These are phyloP conservation scores for Aspergillus brasiliensis DNA, from an alignment of 2,329 filamentous ascomycete genomes.

Conservation along the genomic window DNA sequence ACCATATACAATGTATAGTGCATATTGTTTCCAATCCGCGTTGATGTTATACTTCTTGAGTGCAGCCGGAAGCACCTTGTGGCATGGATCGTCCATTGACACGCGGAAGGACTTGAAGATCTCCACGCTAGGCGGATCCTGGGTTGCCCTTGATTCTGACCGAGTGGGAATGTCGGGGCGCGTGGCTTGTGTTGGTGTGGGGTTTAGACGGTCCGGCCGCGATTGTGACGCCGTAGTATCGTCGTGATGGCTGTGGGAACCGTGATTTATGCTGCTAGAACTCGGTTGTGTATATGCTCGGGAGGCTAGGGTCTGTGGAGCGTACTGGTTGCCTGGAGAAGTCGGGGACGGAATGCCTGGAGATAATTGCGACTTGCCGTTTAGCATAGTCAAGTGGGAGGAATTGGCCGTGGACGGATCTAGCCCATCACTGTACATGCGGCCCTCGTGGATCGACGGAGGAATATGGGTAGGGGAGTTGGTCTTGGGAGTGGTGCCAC, in stretches of 20 bases:
- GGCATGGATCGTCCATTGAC: slow-evolving; percentile 95
- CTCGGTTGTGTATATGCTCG: slow-evolving; percentile 45
- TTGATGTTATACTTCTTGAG: slow-evolving; percentile 99
- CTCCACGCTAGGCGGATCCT: slow-evolving; percentile 64
- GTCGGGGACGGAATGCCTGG: slow-evolving; percentile 52
- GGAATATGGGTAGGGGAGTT: slow-evolving; percentile 73
- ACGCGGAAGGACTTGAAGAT: slow-evolving; percentile 99
- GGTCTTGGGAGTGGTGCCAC: slow-evolving; percentile 73
- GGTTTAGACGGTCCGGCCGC: slow-evolving; percentile 36
- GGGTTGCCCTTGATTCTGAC: slow-evolving; percentile 32
- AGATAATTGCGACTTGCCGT: slow-evolving; percentile 59
- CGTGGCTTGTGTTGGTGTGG: slow-evolving; percentile 32
- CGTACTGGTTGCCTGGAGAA: slow-evolving; percentile 43
- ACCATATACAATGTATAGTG: slow-evolving; percentile 97
- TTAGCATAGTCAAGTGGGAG: slow-evolving; percentile 69
- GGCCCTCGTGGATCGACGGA: slow-evolving; percentile 64
- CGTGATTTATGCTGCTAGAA: slow-evolving; percentile 30
- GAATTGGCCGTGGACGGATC: slow-evolving; percentile 72
- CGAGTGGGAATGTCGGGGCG: slow-evolving; percentile 37
- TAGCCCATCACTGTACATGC: slow-evolving; percentile 59
- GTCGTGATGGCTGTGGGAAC: slow-evolving; percentile 42
- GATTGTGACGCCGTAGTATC: slow-evolving; percentile 34
- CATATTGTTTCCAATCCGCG: slow-evolving; percentile 95
- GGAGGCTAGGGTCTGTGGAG: slow-evolving; percentile 47
- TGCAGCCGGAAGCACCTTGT: slow-evolving; percentile 93